Conservation (phyloP, 345 rosid genomes). For the Sisymbrium irio region DNA sequence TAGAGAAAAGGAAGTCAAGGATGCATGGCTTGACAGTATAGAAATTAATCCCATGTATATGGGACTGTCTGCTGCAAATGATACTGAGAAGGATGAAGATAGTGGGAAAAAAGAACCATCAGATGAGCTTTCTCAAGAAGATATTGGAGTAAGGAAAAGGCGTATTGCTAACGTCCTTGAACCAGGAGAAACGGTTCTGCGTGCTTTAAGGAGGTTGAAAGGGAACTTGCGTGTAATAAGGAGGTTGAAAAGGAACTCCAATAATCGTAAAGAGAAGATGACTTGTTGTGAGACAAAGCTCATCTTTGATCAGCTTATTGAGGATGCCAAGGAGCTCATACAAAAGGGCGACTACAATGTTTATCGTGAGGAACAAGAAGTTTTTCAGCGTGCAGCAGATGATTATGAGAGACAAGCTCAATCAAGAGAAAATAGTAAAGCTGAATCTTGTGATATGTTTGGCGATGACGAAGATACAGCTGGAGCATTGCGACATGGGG, state of each 20-base stretch:
- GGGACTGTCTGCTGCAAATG: constrained; percentile 36
- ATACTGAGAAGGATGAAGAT: constrained; percentile 37
- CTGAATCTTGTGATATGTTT: constrained; percentile 74
- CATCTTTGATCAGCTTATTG: constrained; percentile 92
- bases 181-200: constrained; percentile 94
- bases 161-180: constrained; percentile 80
- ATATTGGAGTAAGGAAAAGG: constrained; percentile 68
- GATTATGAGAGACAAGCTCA: constrained; percentile 73
- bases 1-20: constrained; percentile 75
- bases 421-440: constrained; percentile 46
- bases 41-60: constrained; percentile 52
- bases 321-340: constrained; percentile 81
- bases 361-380: constrained; percentile 76
- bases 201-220: constrained; percentile 87
- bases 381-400: constrained; percentile 88
- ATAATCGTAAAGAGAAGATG: constrained; percentile 83
- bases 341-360: constrained; percentile 85
- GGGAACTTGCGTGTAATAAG: constrained; percentile 87
- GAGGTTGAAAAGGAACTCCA: constrained; percentile 82
- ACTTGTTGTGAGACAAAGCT: constrained; percentile 61
- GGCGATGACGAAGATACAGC: constrained; percentile 76
- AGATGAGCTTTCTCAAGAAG: constrained; percentile 66
- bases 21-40: constrained; percentile 96
- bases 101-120: constrained; percentile 37
- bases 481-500: no score